Evolutionary conservation across 1,139 yeast genomes (phyloP), one percentile per base, ranked within the genome.

Genomic region (Blastobotrys buckinghamii): DNA sequence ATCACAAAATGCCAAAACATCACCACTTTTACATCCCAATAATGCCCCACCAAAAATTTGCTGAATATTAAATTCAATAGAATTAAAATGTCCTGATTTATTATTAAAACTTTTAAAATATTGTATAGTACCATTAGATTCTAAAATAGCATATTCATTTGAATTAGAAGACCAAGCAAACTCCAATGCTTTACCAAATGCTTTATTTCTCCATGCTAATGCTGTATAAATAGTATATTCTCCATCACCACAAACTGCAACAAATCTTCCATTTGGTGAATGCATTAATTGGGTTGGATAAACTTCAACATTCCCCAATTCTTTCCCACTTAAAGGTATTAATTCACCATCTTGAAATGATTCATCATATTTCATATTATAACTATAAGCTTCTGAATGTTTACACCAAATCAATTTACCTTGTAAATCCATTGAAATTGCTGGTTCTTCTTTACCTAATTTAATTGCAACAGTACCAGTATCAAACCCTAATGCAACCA

Each of bases 241-340:
- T 53, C 97, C 97, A 70, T 94, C 98, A 63, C 99, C 99, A 50
- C 94, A 85, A 44, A 92, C 97, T 24, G 97, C 85, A 37, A 90
- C 97, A 66, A 86, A 92, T 69, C 97, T 82, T 53, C 99, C 99
- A 65, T 94, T 92, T 54, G 97, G 97, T 37, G 97, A 90, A 68
- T 92, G 98, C 44, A 77, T 73, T 61, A 92, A 76, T 53, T 84
- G 77, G 55, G 87, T 87, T 42, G 98, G 97, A 73, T 83, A 92
- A 42, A 92, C 81, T 69, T 92, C 98, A 51, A 90, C 89, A 22
- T 87, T 74, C 10, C 98, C 98, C 56, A 92, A 75, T 59, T 92
- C 97, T 70, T 92, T 88, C 54, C 84, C 83, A 55, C 84, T 81
- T 57, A 92, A 71, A 8, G 87, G 74, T 53, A 89, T 68, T 10